phyloP scores from a whole-genome alignment of 2,329 filamentous ascomycete species.

The Aspergillus eucalypticola region DNA sequence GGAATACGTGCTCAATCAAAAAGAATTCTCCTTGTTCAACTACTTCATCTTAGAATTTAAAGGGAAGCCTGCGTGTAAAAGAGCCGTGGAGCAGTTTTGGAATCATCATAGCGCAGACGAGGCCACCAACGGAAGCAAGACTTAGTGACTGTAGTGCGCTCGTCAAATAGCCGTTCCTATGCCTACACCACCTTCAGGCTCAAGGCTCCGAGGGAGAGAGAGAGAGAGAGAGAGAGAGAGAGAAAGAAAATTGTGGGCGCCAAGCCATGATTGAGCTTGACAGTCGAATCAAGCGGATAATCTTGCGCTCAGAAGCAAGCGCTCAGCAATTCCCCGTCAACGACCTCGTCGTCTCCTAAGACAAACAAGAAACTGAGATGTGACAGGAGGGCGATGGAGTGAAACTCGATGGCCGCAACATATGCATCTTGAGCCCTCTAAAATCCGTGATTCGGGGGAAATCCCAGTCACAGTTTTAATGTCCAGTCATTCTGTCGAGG shows the following conservation, averaged over 20 bases:
- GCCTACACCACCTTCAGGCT: not conserved
- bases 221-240: too few relatives aligned
- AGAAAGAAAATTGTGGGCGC: not conserved
- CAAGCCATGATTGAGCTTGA: not conserved
- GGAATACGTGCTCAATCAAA: constrained; percentile 70
- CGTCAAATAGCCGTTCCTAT: constrained; percentile 3
- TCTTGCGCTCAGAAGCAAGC: not conserved
- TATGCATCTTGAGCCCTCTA: not conserved
- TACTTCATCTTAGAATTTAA: constrained; percentile 71
- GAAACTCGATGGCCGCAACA: not conserved
- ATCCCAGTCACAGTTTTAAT: not conserved
- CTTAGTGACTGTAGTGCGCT: constrained; percentile 18
- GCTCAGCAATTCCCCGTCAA: not conserved
- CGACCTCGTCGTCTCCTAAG: not conserved
- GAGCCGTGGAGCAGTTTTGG: constrained; percentile 60
- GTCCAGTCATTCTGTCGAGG: not conserved
- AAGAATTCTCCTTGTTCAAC: constrained; percentile 87
- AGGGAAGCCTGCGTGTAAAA: constrained; percentile 52
- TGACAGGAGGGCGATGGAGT: not conserved
- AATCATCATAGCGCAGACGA: constrained; percentile 39
- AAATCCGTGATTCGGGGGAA: not conserved
- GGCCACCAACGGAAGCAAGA: constrained; percentile 26
- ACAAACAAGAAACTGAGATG: not conserved
- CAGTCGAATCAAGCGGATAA: not conserved
- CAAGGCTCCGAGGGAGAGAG: not conserved